A percentile compares a stretch with the other conserved stretches of the same genome.
These are phyloP conservation scores for Henckelia pumila DNA, from an alignment of 257 asterid species.

Conservation along the genomic window DNA sequence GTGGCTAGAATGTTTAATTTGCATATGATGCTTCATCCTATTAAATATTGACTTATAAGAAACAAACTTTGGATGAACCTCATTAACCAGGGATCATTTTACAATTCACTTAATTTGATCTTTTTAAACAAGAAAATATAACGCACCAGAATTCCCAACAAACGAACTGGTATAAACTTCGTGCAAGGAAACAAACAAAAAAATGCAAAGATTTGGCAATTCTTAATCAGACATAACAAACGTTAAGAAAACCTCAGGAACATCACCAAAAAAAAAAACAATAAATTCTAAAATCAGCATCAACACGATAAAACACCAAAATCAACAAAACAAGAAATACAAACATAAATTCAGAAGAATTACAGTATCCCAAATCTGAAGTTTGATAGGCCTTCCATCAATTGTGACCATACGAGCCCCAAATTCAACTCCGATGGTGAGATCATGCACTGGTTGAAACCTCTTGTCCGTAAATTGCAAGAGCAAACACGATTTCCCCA, in stretches of 20 bases:
- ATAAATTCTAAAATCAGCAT: neutral
- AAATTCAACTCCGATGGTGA: slow-evolving; percentile 68
- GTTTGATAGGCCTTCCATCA: slow-evolving; percentile 54
- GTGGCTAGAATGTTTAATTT: too few relatives aligned
- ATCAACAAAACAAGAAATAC: neutral
- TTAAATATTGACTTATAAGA: too few relatives aligned
- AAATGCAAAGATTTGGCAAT: neutral
- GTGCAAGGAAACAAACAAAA: neutral
- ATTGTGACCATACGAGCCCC: slow-evolving; percentile 62
- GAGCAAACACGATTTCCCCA: slow-evolving; percentile 67
- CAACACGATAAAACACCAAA: neutral
- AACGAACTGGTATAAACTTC: neutral
- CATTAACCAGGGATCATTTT: neutral
- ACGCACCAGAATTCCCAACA: neutral
- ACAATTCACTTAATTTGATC: neutral
- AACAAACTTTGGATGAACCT: neutral
- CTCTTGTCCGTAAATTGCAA: slow-evolving; percentile 65
- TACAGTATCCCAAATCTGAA: slow-evolving; percentile 77
- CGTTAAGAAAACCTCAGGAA: neutral
- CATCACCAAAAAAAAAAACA: neutral
- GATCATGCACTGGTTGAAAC: slow-evolving; percentile 67
- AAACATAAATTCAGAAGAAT: neutral
- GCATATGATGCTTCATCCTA: neutral
- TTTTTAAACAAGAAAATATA: too few relatives aligned
- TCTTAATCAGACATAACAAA: neutral